Base-by-base conservation (phyloP, 306 rosid species). In the Lagenaria siceraria region DNA sequence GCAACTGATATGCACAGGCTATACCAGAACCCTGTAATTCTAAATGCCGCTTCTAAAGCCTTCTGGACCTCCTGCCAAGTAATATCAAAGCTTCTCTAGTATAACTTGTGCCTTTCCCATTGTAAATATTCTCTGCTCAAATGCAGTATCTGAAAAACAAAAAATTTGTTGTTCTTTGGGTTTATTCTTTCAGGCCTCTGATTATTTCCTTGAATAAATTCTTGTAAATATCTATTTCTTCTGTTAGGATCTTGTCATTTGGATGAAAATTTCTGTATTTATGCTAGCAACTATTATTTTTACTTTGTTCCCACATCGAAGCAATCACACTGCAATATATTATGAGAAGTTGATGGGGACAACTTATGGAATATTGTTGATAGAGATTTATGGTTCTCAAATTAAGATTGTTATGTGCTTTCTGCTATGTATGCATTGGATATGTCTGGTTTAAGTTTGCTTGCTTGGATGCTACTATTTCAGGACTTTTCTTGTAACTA, bases 41-140 rank as follows among this genome's bases (percentile, higher is more conserved):
- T 88, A 54, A 81, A 86, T 72, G 96, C 65, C 74, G 97, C 97
- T 24, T 85, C 96, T 4, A 92, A 90, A 74, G 97, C 96, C 61
- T 89, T 92, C 87, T 90, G 93, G 93, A 89, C 97, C 68, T 92
- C 93, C 31, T 92, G 97, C 70, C 94, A 92, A 66, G 93, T 95
- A 55, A 88, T 95, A 78, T 92, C 98, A 65, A 95, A 95, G 96
- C 90, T 95, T 78, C 88, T 95, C 59, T 95, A 88, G 84, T 51
- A 79, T 63, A 12, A 78, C 31, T 75, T 56, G 69, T 68, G 65
- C 10, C 46, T 24, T 59, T 42, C 15, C 25, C 24, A 36, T 38
- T 25, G 60, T 63, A 48, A n/a, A 42, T 77, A 40, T 77, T 9
- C 22, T 77, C 5, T 77, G 43, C 80, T 46, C 43, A 52, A 31